These are phyloP conservation scores for Aphanoascus verrucosus DNA, from an alignment of 2,329 filamentous ascomycete species.

Conservation along the genomic window DNA sequence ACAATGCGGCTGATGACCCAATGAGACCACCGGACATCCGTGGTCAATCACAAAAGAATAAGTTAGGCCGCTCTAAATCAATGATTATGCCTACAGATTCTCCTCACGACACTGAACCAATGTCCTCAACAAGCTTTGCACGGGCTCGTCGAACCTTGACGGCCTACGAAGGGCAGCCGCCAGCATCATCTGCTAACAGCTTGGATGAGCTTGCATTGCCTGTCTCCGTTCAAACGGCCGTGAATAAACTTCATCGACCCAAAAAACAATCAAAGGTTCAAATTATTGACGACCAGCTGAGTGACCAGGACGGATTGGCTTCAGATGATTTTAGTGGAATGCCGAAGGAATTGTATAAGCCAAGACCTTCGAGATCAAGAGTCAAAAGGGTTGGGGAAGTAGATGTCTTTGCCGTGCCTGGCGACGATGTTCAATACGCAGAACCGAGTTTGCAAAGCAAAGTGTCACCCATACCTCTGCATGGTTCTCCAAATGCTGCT, in stretches of 20 bases:
- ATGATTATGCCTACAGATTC: constrained; percentile 23
- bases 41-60: constrained; percentile 7
- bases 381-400: not conserved
- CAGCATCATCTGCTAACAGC: constrained; percentile 18
- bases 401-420: not conserved
- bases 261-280: not conserved
- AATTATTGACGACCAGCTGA: not conserved
- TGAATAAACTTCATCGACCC: not conserved
- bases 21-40: not conserved
- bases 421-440: not conserved
- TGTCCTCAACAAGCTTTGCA: constrained; percentile 27
- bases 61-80: constrained; percentile 20
- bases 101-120: constrained; percentile 32
- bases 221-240: constrained; percentile 16
- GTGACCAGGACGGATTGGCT: constrained; percentile 15
- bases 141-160: constrained; percentile 15
- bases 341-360: constrained; percentile 32
- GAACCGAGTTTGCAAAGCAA: not conserved
- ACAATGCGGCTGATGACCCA: not conserved
- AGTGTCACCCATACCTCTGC: not conserved
- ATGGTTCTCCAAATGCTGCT: not conserved
- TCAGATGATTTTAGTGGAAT: constrained; percentile 23
- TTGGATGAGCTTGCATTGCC: constrained; percentile 25
- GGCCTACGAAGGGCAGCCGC: constrained; percentile 3
- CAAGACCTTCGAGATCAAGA: constrained; percentile 29